Base-by-base conservation (phyloP, 495 filamentous ascomycete genomes). In the Xanthoparmelia taractica region DNA sequence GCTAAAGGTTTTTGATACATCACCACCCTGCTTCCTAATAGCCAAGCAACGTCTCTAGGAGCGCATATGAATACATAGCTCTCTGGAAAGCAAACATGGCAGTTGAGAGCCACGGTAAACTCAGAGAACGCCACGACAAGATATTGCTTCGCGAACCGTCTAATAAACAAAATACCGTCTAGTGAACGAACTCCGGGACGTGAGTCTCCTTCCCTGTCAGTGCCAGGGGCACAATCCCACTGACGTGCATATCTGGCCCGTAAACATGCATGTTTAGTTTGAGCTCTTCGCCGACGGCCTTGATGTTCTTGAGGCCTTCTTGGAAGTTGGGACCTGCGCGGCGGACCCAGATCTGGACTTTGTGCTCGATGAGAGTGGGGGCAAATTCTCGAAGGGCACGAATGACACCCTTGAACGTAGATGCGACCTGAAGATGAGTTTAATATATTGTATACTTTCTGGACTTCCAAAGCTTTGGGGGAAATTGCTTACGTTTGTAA, bases 381-480 rank as follows among this genome's bases (percentile, higher is more conserved):
- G 91, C 84, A 64, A 94, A 91, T 78, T 97, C 94, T 61, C 95
- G 88, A 63, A 99, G 86, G 43, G 94, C 94, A 63, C 91, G 89
- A 77, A 99, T 99, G 74, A 99, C 92, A 80, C 94, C 94, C 83
- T 99, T 99, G 88, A 99, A 99, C 57, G 94, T 99, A 67, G 86
- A 91, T 58, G 95, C 94, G 55, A 99, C 88, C 77, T 92, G 81
- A 0, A 23, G 18, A 60, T 50, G 11, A n/a, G 58, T 54, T 74
- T 63, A 73, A 68, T 52, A 56, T 25, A 31, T 10, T 25, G 3
- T 29, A 15, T 15, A 20, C 33, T 52, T 11, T 33, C 25, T 52
- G n/a, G 17, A 45, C 0, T 2, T 56, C 18, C 4, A 2, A 50
- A 20, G 12, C 8, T 8, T 66, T 45, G 25, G 52, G 27, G 27